These are phyloP conservation scores for Diaporthe caulivora DNA, from an alignment of 2,329 filamentous ascomycete species.

Conservation along the genomic window DNA sequence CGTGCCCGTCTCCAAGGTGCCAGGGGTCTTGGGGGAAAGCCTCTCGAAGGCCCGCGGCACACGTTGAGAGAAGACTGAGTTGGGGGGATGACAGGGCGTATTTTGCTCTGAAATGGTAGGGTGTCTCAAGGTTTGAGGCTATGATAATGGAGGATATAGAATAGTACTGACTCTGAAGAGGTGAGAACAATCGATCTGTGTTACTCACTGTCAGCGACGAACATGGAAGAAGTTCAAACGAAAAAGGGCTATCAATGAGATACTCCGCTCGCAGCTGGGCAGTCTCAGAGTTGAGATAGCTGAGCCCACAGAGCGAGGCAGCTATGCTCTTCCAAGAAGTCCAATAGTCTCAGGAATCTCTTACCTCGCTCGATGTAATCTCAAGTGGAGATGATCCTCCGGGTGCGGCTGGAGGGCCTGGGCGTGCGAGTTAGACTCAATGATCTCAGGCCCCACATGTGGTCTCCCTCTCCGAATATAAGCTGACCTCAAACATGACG, in stretches of 20 bases:
- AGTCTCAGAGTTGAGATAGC: background rate
- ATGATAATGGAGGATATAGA: background rate
- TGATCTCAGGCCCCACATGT: background rate
- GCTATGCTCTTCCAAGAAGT: background rate
- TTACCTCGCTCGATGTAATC: conserved; percentile 83
- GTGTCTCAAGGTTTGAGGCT: background rate
- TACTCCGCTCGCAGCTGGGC: background rate
- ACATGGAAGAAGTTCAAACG: background rate
- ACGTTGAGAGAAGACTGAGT: background rate
- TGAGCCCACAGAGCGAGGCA: background rate
- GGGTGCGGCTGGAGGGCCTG: conserved; percentile 61
- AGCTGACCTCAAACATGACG: conserved; percentile 38
- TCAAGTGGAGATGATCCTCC: conserved; percentile 81
- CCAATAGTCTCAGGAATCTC: background rate
- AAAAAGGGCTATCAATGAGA: background rate
- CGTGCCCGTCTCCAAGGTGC: background rate
- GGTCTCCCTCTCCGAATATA: too few relatives aligned
- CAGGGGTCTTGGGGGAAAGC: background rate
- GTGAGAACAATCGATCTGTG: conserved; percentile 15
- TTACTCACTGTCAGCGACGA: background rate
- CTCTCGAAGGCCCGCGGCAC: background rate
- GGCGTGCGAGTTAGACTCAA: conserved; percentile 2
- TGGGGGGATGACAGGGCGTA: background rate
- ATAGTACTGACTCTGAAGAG: conserved; percentile 13
- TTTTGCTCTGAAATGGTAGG: background rate